Conservation (phyloP, 1,139 yeast genomes). For the Suhomyces terraborum region DNA sequence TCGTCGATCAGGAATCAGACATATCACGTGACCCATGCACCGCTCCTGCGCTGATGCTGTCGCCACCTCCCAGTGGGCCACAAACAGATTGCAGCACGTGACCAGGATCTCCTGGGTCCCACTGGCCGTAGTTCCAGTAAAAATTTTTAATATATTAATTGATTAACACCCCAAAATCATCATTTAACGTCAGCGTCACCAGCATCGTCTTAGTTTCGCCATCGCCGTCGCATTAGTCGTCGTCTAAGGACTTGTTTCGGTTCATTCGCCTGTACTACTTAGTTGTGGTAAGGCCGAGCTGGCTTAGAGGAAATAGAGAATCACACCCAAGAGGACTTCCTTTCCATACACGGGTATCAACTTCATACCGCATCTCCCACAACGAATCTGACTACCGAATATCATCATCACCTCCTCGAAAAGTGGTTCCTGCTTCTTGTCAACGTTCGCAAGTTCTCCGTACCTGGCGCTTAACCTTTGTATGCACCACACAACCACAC, state of each 20-base stretch:
- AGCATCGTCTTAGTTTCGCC: constrained; percentile 13
- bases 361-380: background rate
- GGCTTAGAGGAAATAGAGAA: constrained; percentile 7
- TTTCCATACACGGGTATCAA: background rate
- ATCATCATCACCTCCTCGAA: background rate
- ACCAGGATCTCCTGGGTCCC: background rate
- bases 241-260: constrained; percentile 16
- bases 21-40: constrained; percentile 1
- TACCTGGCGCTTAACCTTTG: background rate
- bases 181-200: constrained; percentile 10
- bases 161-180: constrained; percentile 6
- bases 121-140: constrained; percentile 20
- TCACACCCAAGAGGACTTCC: background rate
- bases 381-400: no score
- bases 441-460: background rate
- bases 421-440: background rate
- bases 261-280: constrained; percentile 14
- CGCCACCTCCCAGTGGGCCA: background rate
- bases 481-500: background rate
- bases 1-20: background rate
- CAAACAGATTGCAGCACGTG: constrained; percentile 3
- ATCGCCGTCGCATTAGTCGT: constrained; percentile 14
- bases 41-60: background rate
- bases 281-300: constrained; percentile 14
- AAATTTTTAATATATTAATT: constrained; percentile 6